A percentile compares a stretch with the other conserved stretches of the same genome.
Evolutionary conservation across 2,329 filamentous ascomycete species (phyloP).

Genomic region (Aspergillus clavatus): DNA sequence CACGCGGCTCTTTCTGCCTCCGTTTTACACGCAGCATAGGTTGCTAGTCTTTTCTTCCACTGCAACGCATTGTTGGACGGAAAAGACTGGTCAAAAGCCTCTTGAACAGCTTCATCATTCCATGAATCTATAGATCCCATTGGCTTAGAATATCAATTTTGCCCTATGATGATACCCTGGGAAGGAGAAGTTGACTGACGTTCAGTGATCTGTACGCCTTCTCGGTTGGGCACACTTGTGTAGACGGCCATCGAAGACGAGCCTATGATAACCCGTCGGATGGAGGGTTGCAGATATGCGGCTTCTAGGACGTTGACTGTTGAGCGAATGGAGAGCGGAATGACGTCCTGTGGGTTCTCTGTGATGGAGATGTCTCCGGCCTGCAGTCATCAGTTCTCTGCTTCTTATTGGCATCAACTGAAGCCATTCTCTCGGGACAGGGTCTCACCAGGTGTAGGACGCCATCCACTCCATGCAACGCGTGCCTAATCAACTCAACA

Average conservation of each 20-base stretch:
- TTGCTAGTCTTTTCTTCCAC: not conserved
- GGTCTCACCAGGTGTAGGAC: no score
- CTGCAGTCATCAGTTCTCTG: no score
- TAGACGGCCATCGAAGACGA: slow-evolving; percentile 15
- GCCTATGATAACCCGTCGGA: slow-evolving; percentile 16
- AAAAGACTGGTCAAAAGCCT: slow-evolving; percentile 4
- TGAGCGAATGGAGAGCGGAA: not conserved
- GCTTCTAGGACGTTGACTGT: slow-evolving; percentile 13
- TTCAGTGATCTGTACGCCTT: slow-evolving; percentile 8
- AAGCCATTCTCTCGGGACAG: no score
- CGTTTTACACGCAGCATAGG: slow-evolving; percentile 42
- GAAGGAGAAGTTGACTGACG: slow-evolving; percentile 5
- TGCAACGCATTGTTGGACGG: not conserved
- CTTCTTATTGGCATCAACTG: no score
- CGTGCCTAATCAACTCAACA: no score
- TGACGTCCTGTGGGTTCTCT: no score
- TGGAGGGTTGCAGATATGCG: slow-evolving; percentile 2
- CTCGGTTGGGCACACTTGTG: slow-evolving; percentile 1
- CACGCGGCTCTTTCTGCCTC: slow-evolving; percentile 45
- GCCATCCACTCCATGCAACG: no score
- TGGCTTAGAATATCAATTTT: slow-evolving; percentile 2
- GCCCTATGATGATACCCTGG: not conserved
- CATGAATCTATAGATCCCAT: slow-evolving; percentile 5
- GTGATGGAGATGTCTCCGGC: no score
- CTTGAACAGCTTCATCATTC: slow-evolving; percentile 6